Percentiles rank a stretch among this genome's conserved stretches.
Evolutionary conservation across 1,139 yeast genomes (phyloP).

Genomic region (Candida sanyaensis): DNA sequence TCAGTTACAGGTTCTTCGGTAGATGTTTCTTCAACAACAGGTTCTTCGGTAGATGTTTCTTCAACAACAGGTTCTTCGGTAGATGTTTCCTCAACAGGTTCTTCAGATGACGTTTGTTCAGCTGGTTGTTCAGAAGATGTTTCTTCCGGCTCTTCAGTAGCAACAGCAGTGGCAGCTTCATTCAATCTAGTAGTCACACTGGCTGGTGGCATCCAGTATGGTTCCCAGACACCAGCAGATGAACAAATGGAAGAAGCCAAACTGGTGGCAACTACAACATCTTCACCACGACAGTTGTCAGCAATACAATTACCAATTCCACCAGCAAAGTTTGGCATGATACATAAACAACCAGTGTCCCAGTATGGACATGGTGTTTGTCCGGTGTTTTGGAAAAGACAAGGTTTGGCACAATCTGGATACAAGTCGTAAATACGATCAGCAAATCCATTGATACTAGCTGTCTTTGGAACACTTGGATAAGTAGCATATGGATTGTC

Average conservation of each 20-base stretch:
- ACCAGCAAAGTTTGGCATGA: conserved; percentile 31
- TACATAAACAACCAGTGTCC: conserved; percentile 41
- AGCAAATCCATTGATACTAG: conserved; percentile 38
- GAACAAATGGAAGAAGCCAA: conserved; percentile 43
- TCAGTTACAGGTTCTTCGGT: too few relatives aligned
- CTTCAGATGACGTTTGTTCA: conserved; percentile 10
- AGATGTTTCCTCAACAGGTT: background rate
- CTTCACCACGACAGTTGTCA: conserved; percentile 30
- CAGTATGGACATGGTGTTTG: conserved; percentile 36
- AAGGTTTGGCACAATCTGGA: conserved; percentile 26
- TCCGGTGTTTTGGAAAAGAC: conserved; percentile 28
- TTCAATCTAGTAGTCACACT: conserved; percentile 34
- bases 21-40: too few relatives aligned
- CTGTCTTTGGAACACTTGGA: conserved; percentile 36
- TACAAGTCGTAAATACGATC: conserved; percentile 28
- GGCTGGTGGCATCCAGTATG: conserved; percentile 39
- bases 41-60: too few relatives aligned
- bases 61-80: background rate
- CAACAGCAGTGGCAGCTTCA: conserved; percentile 27
- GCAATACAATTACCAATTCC: conserved; percentile 33
- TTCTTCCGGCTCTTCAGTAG: background rate
- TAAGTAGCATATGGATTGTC: conserved; percentile 22
- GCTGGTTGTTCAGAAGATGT: background rate
- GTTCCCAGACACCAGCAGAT: conserved; percentile 43
- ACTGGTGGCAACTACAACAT: conserved; percentile 38